Percentiles rank a stretch among this genome's conserved stretches.
Evolutionary conservation across 352 stramenopile species (phyloP).

Genomic region (Globisporangium rhizosaccharum): DNA sequence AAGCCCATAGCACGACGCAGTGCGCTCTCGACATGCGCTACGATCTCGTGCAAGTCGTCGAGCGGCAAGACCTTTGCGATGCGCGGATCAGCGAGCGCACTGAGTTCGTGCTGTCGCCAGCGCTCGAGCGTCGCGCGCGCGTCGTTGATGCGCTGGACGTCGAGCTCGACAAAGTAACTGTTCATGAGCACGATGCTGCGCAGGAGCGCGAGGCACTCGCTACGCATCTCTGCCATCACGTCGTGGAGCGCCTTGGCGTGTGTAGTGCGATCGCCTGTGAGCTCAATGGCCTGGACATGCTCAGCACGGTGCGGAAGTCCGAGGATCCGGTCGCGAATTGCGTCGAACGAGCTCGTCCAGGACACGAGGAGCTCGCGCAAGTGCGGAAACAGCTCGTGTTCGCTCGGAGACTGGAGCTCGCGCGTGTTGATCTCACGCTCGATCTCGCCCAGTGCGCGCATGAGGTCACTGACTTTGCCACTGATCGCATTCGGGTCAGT

Average conservation of each 20-base stretch:
- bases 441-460: conserved; percentile 37
- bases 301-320: conserved; percentile 26
- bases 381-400: conserved; percentile 31
- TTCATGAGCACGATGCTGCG: conserved; percentile 49
- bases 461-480: conserved; percentile 34
- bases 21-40: conserved; percentile 22
- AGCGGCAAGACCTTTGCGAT: conserved; percentile 32
- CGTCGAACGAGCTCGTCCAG: conserved; percentile 23
- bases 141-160: conserved; percentile 42
- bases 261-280: conserved; percentile 19
- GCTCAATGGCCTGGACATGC: conserved; percentile 26
- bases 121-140: conserved; percentile 21
- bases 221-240: conserved; percentile 26
- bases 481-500: conserved; percentile 25
- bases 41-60: conserved; percentile 30
- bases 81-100: conserved; percentile 28
- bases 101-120: conserved; percentile 34
- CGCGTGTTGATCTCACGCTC: conserved; percentile 30
- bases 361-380: conserved; percentile 22
- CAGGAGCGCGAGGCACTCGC: conserved; percentile 39
- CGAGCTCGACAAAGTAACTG: conserved; percentile 50
- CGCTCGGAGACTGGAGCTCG: conserved; percentile 15
- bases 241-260: conserved; percentile 37
- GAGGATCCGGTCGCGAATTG: conserved; percentile 29
- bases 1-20: conserved; percentile 39